Evolutionary conservation across 176 grass and related monocot genomes (phyloP), one percentile per base, ranked within the genome.

Genomic region (Carex scoparia): DNA sequence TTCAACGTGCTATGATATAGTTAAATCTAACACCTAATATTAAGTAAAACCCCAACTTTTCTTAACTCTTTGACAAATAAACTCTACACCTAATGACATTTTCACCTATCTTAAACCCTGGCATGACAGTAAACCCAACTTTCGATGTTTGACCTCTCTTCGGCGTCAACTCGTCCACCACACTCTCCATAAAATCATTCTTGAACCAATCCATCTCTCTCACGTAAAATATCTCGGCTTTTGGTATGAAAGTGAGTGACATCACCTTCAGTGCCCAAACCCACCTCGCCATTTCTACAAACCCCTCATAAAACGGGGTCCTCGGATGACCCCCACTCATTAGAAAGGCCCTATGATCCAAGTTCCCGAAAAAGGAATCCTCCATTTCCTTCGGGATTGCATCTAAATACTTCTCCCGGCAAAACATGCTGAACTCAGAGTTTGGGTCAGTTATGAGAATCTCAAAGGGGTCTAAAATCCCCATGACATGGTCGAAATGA

Each of bases 31-130:
- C 48, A 49, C 65, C 65, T 61, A 78, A 79, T 84, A 56, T 72
- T 31, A 64, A 73, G 44, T 85, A 60, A 75, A 75, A 27, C 28
- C 10, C 84, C 49, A 65, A 44, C 18, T 65, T 61, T 40, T 38
- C 63, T 13, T 28, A 79, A n/a, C 61, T 87, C 69, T 65, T 90
- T 19, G 82, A 86, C 32, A 89, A 80, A 78, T 98, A 98, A 61
- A 98, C 91, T 76, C 84, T 91, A 83, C 90, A 93, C 13, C 81
- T 85, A 76, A 94, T 64, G 48, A 93, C 80, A 53, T 84, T 86
- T 88, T 90, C 84, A 75, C 89, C 95, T 57, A 98, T 90, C 82
- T 91, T 93, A 90, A 91, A 98, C 30, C 95, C 93, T 0, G 95
- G 93, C 63, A 88, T 91, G 27, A 98, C 88, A 4, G 93, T 94